Conservation (phyloP, 345 rosid species). For the Eucalyptus coolabah region DNA sequence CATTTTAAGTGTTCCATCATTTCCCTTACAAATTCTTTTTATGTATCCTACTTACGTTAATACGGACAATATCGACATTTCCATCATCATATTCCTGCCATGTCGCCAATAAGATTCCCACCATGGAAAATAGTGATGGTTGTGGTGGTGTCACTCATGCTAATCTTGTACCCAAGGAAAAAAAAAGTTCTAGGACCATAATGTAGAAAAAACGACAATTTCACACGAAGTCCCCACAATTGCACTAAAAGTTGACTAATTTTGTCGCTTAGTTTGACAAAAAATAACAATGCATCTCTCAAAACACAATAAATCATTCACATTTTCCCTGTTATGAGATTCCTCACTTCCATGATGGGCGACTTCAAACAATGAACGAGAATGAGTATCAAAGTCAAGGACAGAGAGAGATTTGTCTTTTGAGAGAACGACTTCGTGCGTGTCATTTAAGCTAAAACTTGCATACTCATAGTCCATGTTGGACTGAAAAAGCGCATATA, state of each 20-base stretch:
- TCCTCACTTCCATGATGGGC: background rate
- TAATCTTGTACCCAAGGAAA: background rate
- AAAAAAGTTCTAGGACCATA: background rate
- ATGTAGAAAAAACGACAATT: accelerated
- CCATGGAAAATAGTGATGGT: background rate
- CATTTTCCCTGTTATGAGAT: background rate
- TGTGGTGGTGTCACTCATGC: background rate
- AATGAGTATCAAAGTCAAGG: background rate
- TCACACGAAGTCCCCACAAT: background rate
- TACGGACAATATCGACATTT: background rate
- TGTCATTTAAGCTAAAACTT: background rate
- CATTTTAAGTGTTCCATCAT: background rate
- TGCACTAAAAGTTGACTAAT: background rate
- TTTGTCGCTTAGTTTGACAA: background rate
- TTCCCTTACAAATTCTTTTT: background rate
- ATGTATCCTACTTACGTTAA: background rate
- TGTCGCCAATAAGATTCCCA: background rate
- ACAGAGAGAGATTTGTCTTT: background rate
- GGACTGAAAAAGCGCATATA: background rate
- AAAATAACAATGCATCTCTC: background rate
- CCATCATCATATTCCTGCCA: background rate
- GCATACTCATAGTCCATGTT: background rate
- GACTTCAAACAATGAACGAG: background rate
- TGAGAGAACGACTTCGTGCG: background rate
- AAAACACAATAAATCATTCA: background rate